Conservation (phyloP, 2,329 filamentous ascomycete genomes). For the Leptographium radiaticola region DNA sequence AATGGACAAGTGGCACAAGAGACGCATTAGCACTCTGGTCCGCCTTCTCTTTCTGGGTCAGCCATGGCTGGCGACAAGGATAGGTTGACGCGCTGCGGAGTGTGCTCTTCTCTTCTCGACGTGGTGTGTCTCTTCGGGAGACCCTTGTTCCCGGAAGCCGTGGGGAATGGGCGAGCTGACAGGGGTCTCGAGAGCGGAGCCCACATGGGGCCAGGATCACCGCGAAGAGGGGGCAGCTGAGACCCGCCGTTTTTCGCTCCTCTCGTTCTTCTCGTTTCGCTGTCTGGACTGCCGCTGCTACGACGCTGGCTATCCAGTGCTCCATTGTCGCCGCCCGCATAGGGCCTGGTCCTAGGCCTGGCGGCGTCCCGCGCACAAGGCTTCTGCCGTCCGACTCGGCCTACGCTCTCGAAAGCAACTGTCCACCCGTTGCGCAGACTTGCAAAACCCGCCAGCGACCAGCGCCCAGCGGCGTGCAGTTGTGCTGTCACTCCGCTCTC, state of each 20-base stretch:
- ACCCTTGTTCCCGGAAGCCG: neutral
- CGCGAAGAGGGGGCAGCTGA: neutral
- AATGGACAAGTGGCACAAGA: neutral
- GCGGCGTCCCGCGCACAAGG: neutral
- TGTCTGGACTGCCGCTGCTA: neutral
- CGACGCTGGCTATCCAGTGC: neutral
- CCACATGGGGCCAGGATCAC: neutral
- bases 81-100: neutral
- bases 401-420: neutral
- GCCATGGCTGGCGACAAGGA: neutral
- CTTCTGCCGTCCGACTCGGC: neutral
- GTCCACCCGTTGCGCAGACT: neutral
- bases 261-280: neutral
- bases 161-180: neutral
- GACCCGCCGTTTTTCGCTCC: neutral
- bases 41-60: neutral
- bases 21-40: neutral
- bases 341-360: neutral
- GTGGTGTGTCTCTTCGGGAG: neutral
- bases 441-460: neutral
- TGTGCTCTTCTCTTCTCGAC: neutral
- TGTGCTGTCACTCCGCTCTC: neutral
- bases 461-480: no score
- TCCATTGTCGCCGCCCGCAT: neutral
- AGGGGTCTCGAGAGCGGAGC: neutral